Evolutionary conservation across 768 basidiomycete species (phyloP).

Genomic region (Paxillus rubicundulus): DNA sequence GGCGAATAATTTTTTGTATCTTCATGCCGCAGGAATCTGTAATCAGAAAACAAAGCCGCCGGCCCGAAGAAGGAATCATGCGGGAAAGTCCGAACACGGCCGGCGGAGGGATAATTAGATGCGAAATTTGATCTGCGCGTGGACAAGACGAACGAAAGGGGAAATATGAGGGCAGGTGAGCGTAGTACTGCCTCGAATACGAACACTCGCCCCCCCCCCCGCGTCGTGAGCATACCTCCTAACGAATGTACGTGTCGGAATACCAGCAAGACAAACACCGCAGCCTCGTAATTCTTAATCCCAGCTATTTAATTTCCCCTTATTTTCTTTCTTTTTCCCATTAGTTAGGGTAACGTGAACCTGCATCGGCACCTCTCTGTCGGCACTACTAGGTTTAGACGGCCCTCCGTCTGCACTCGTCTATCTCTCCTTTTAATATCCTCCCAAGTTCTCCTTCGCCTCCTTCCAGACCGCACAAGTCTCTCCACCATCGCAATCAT

Average conservation of each 20-base stretch:
- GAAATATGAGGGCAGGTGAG: slow-evolving; percentile 2
- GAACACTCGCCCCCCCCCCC: too few species aligned
- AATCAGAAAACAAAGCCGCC: slow-evolving; percentile 31
- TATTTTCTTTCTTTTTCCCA: slow-evolving; percentile 19
- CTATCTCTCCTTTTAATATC: slow-evolving; percentile 25
- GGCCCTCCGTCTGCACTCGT: slow-evolving; percentile 18
- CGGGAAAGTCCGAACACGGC: slow-evolving; percentile 26
- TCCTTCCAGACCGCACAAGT: not conserved
- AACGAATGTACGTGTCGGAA: too few species aligned
- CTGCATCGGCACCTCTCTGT: not conserved
- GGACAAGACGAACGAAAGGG: slow-evolving; percentile 17
- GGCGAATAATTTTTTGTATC: not conserved
- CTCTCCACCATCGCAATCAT: not conserved
- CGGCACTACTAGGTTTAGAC: slow-evolving; percentile 29
- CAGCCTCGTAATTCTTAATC: not conserved
- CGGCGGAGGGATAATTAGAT: slow-evolving; percentile 14
- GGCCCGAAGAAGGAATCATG: slow-evolving; percentile 26
- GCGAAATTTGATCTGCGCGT: slow-evolving; percentile 23
- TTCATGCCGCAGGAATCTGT: slow-evolving; percentile 23
- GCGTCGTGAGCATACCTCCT: too few species aligned
- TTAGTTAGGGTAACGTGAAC: slow-evolving; percentile 22
- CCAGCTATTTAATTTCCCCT: slow-evolving; percentile 15
- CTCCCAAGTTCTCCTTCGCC: slow-evolving; percentile 3
- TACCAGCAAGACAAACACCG: not conserved
- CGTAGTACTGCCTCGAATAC: too few species aligned